Conservation (phyloP, 2,329 filamentous ascomycete species). For the Curvularia eragrostidis region DNA sequence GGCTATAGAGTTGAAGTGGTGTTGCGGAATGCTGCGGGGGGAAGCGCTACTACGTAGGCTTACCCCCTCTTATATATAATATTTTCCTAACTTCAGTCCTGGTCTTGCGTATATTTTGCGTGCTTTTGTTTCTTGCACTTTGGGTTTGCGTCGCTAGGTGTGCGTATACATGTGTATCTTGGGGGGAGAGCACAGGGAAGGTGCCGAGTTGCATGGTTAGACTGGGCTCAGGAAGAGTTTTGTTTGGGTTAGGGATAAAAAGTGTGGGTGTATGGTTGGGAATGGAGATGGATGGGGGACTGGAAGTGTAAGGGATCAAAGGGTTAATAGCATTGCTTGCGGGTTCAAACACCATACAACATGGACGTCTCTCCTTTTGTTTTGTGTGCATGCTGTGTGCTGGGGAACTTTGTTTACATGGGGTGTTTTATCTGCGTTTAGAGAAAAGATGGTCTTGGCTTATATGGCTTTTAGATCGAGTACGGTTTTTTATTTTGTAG, state of each 20-base stretch:
- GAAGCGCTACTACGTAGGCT: too few relatives aligned
- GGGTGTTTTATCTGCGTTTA: too few relatives aligned
- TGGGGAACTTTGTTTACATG: too few relatives aligned
- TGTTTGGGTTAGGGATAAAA: not conserved
- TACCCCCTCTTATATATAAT: too few relatives aligned
- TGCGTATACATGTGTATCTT: not conserved
- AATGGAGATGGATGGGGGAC: not conserved
- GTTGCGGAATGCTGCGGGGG: too few relatives aligned
- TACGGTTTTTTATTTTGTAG: too few relatives aligned
- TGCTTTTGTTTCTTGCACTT: too few relatives aligned
- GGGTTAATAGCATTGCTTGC: not conserved
- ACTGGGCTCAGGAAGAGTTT: not conserved
- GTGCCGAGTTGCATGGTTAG: not conserved
- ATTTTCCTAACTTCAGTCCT: too few relatives aligned
- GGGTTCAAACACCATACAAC: not conserved
- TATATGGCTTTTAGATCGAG: too few relatives aligned
- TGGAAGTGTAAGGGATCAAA: not conserved
- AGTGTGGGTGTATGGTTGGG: not conserved
- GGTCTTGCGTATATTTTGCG: not conserved
- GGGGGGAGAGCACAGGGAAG: not conserved
- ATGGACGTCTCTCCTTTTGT: not conserved
- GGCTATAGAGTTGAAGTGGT: too few relatives aligned
- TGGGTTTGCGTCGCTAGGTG: not conserved
- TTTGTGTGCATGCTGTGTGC: not conserved
- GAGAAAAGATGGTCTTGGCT: too few relatives aligned